Conservation (phyloP, 2,329 filamentous ascomycete genomes). For the Exophiala mesophila region DNA sequence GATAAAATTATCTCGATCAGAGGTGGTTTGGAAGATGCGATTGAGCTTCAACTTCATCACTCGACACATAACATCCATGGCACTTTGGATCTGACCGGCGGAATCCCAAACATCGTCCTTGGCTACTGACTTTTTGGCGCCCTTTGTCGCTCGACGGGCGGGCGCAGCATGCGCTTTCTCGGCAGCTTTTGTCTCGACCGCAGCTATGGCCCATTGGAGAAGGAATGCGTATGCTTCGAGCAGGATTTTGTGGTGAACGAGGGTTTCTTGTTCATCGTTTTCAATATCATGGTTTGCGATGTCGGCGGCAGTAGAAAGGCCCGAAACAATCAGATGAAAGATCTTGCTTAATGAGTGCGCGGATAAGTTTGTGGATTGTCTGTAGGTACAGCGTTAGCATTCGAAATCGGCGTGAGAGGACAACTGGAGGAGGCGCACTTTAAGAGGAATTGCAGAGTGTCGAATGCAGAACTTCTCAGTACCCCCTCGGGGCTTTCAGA, state of each 20-base stretch:
- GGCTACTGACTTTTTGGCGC: constrained; percentile 61
- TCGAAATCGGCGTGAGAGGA: constrained; percentile 10
- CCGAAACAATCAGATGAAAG: constrained; percentile 83
- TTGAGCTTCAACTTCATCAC: constrained; percentile 87
- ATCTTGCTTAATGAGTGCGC: constrained; percentile 84
- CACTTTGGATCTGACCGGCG: constrained; percentile 76
- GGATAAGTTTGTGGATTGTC: constrained; percentile 74
- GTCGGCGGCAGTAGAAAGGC: constrained; percentile 78
- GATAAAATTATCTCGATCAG: constrained; percentile 92
- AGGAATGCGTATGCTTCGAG: constrained; percentile 93
- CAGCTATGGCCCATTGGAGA: constrained; percentile 89
- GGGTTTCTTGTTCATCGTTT: constrained; percentile 80
- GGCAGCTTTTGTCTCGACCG: constrained; percentile 87
- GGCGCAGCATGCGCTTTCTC: constrained; percentile 76
- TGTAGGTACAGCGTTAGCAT: constrained; percentile 63
- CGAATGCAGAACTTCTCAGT: constrained; percentile 70
- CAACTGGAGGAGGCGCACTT: constrained; percentile 63
- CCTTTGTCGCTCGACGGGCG: constrained; percentile 68
- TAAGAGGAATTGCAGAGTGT: constrained; percentile 90
- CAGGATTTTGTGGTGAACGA: constrained; percentile 82
- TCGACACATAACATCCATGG: constrained; percentile 92
- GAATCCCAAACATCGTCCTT: constrained; percentile 87
- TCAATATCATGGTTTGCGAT: constrained; percentile 81
- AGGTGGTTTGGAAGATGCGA: constrained; percentile 92
- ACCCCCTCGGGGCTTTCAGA: constrained; percentile 89